phyloP scores from a whole-genome alignment of 805 yeast species.

The Metahyphopichia silvanorum region DNA sequence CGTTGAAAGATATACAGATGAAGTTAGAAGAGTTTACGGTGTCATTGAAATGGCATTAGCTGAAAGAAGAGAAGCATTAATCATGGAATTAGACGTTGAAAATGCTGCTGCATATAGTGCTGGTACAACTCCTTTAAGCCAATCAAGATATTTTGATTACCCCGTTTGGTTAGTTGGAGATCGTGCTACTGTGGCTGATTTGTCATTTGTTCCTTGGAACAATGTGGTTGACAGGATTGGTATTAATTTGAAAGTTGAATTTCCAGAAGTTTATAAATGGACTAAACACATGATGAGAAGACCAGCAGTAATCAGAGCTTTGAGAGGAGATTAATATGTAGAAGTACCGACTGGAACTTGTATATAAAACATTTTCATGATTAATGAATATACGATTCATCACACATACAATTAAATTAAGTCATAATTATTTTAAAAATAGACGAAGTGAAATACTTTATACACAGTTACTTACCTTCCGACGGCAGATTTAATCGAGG shows the following conservation, averaged over 20 bases:
- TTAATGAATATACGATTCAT: too few species aligned
- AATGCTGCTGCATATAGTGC: slow-evolving; percentile 85
- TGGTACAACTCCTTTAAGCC: slow-evolving; percentile 84
- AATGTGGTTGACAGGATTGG: slow-evolving; percentile 93
- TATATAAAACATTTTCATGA: too few species aligned
- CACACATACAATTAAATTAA: too few species aligned
- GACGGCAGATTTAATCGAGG: slow-evolving; percentile 26
- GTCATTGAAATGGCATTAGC: slow-evolving; percentile 94
- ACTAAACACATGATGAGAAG: slow-evolving; percentile 93
- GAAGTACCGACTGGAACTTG: too few species aligned
- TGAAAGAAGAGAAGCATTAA: slow-evolving; percentile 83
- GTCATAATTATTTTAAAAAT: too few species aligned
- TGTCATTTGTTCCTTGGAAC: slow-evolving; percentile 95
- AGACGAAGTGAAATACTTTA: not conserved
- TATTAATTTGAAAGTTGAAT: slow-evolving; percentile 79
- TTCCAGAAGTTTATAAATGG: slow-evolving; percentile 96
- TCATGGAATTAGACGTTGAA: slow-evolving; percentile 84
- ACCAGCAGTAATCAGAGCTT: slow-evolving; percentile 84
- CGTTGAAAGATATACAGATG: slow-evolving; percentile 86
- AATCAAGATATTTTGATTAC: slow-evolving; percentile 82
- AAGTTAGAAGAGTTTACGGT: slow-evolving; percentile 88
- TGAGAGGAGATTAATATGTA: slow-evolving; percentile 66
- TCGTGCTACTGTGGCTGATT: slow-evolving; percentile 74
- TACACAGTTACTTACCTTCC: slow-evolving; percentile 17
- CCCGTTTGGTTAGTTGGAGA: slow-evolving; percentile 97